A percentile compares a stretch with the other conserved stretches of the same genome.
Evolutionary conservation across 2,329 filamentous ascomycete species (phyloP).

Genomic region (Aspergillus quadrilineatus): DNA sequence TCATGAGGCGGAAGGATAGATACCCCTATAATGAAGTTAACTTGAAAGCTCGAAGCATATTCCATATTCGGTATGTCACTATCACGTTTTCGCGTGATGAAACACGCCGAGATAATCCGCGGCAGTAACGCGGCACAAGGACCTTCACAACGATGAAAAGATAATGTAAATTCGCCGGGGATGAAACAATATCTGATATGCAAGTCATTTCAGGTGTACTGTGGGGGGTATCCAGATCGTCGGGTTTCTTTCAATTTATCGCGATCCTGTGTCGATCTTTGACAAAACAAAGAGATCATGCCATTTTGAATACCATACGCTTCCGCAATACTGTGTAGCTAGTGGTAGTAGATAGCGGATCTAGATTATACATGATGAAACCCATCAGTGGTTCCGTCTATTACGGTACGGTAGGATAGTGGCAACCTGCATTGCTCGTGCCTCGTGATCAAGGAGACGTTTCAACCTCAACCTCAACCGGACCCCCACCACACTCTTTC

Average conservation of each 20-base stretch:
- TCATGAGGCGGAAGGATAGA: too few relatives aligned
- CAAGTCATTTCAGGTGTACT: conserved; percentile 2
- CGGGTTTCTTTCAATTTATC: background rate
- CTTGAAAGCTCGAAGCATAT: background rate
- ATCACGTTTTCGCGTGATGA: conserved; percentile 1
- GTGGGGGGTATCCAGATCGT: background rate
- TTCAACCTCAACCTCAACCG: background rate
- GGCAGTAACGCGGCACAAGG: background rate
- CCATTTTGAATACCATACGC: too few relatives aligned
- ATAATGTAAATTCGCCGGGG: background rate
- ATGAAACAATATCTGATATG: conserved; percentile 2
- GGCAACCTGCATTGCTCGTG: background rate
- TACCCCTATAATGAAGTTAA: background rate
- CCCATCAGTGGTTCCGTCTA: too few relatives aligned
- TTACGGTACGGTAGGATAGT: too few relatives aligned
- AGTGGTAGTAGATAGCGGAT: too few relatives aligned
- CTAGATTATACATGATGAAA: too few relatives aligned
- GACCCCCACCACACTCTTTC: background rate
- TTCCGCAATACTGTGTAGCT: too few relatives aligned
- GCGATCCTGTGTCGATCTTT: background rate
- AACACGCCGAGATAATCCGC: background rate
- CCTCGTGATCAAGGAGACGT: background rate
- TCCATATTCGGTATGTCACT: background rate
- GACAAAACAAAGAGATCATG: background rate
- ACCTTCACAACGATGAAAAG: background rate